These are phyloP conservation scores for Neoboletus subvelutipes DNA, from an alignment of 768 basidiomycete species.

Conservation along the genomic window DNA sequence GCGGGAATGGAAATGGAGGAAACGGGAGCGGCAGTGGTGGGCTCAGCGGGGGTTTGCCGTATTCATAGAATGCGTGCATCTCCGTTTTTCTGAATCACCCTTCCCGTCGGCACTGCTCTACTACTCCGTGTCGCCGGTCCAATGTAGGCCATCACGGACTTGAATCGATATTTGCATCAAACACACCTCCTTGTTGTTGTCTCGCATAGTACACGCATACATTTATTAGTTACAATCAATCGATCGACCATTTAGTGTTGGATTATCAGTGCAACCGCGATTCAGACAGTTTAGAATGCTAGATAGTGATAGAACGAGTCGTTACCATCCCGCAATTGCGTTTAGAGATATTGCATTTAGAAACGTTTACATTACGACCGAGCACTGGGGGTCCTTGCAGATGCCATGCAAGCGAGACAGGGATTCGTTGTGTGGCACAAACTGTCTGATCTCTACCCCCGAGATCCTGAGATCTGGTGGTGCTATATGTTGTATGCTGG, in stretches of 20 bases:
- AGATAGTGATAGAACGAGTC: background rate
- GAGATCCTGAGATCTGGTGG: too few species aligned
- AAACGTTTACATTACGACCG: background rate
- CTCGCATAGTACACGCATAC: constrained; percentile 20
- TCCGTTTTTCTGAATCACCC: background rate
- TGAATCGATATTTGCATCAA: constrained; percentile 6
- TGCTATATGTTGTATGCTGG: too few species aligned
- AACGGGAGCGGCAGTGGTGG: constrained; percentile 9
- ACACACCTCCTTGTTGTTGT: constrained; percentile 7
- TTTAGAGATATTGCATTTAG: background rate
- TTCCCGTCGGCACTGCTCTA: background rate
- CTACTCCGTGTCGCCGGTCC: background rate
- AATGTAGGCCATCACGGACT: background rate
- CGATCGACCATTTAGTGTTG: constrained; percentile 13
- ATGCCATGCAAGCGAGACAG: background rate
- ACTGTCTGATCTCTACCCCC: background rate
- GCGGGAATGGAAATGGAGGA: constrained; percentile 3
- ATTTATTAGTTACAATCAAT: constrained; percentile 20
- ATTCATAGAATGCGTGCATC: constrained; percentile 23
- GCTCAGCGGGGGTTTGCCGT: constrained; percentile 28
- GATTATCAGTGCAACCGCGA: constrained; percentile 7
- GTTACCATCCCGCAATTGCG: background rate
- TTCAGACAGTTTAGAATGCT: constrained; percentile 13
- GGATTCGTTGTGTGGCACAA: background rate
- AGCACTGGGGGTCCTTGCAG: background rate